Conservation (phyloP, 148 eudicot genomes). For the Tetragonia tetragonoides region DNA sequence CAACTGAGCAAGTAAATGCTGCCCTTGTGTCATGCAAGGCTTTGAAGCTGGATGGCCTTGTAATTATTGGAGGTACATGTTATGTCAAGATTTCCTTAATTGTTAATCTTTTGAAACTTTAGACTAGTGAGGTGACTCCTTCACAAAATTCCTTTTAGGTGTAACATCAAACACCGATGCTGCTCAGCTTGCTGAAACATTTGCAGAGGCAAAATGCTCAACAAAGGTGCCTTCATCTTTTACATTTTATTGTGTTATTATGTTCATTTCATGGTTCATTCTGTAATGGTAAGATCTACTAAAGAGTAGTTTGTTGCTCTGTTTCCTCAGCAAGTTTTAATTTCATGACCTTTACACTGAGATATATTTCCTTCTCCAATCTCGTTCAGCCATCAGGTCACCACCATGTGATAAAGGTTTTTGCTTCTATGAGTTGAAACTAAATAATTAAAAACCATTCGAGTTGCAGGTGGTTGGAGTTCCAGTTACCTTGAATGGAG, state of each 20-base stretch:
- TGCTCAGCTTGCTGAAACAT: constrained; percentile 94
- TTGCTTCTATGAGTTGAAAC: background rate
- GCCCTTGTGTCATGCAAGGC: constrained; percentile 77
- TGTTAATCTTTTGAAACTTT: background rate
- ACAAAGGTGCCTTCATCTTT: constrained; percentile 57
- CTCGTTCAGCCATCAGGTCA: background rate
- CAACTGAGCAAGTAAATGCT: constrained; percentile 90
- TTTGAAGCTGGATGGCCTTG: constrained; percentile 88
- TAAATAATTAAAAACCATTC: background rate
- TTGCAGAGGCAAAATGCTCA: constrained; percentile 84
- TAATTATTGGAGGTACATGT: constrained; percentile 76
- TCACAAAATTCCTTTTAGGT: constrained; percentile 41
- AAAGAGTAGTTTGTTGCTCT: background rate
- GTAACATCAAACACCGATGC: constrained; percentile 99
- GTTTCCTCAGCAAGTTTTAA: constrained; percentile 8
- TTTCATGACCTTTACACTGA: background rate
- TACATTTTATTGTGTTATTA: background rate
- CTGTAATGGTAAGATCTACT: background rate
- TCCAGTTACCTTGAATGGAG: constrained; percentile 78
- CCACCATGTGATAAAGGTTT: background rate
- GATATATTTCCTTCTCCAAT: background rate
- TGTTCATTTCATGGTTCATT: background rate
- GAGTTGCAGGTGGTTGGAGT: constrained; percentile 86
- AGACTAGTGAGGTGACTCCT: background rate
- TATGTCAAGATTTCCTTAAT: background rate